Evolutionary conservation across 768 basidiomycete species (phyloP), one percentile per base, ranked within the genome.

Genomic region (Kwoniella mangroviensis): DNA sequence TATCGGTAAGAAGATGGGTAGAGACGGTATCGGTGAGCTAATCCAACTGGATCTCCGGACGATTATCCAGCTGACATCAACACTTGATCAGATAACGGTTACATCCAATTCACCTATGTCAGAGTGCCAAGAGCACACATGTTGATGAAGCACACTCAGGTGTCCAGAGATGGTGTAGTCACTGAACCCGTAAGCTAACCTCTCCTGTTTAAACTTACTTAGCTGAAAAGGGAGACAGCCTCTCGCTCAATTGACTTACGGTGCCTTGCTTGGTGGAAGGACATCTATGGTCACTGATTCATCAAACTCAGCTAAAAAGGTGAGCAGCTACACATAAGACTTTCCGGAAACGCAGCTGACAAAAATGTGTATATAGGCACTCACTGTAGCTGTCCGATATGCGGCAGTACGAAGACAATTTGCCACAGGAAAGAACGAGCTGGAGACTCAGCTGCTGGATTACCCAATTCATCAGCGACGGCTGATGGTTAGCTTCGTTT

Each of bases 91-190:
- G 75, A 84, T 69, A 85, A 82, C 69, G 81, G 81, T n/a, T 83
- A 78, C 68, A 83, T 83, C 52, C 79, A 82, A 68, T 85, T 85
- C 79, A 85, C 84, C 41, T 81, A 84, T 67, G 85, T 85, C 61
- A 79, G 84, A 28, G 81, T 85, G 10, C 84, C 85, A 11, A 79
- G 85, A 59, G 80, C 81, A 11, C 79, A 84, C 58, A 84, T 85
- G 84, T 81, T 85, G 71, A 85, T 85, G 84, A 85, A 85, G 78
- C 84, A 85, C 71, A 84, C 84, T 34, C 84, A 85, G 69, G 84
- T 84, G 13, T 83, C 83, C 0, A 73, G 84, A 11, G 78, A 84
- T 13, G 84, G 84, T 34, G 69, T 78, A 11, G 84, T 85, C n/a
- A 80, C 81, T 21, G 84, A 84, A 53, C 84, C 84, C 0, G 80